These are phyloP conservation scores for Clathrus columnatus DNA, from an alignment of 768 basidiomycete genomes.

Conservation along the genomic window DNA sequence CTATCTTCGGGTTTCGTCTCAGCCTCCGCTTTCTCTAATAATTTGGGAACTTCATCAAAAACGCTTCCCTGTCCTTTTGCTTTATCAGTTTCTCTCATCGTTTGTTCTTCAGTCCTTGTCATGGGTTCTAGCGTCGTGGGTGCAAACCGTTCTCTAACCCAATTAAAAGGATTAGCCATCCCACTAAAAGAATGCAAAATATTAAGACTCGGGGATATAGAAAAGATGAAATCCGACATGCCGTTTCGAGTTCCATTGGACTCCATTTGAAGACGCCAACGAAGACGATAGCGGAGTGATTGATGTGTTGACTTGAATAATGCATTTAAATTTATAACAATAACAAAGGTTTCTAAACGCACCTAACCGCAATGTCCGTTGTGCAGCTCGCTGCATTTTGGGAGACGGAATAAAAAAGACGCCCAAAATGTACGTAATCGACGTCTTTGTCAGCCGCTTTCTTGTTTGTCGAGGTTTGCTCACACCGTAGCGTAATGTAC, in stretches of 20 bases:
- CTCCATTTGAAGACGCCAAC: background rate
- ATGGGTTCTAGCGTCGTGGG: conserved; percentile 37
- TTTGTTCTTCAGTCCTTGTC: conserved; percentile 35
- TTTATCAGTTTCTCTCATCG: conserved; percentile 12
- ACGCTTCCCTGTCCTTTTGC: conserved; percentile 10
- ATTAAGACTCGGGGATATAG: background rate
- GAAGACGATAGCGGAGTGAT: no score
- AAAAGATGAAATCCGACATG: background rate
- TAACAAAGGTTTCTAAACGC: no score
- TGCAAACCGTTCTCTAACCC: conserved; percentile 53
- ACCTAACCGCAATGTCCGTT: no score
- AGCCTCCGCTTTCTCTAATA: conserved; percentile 15
- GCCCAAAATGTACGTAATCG: no score
- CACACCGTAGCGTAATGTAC: no score
- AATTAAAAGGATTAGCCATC: conserved; percentile 49
- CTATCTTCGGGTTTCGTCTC: conserved; percentile 1
- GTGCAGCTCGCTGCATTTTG: no score
- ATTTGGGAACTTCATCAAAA: conserved; percentile 10
- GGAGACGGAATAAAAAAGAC: no score
- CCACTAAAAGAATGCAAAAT: conserved; percentile 29
- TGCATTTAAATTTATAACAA: no score
- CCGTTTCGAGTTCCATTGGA: conserved; percentile 4
- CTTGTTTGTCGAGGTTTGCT: no score
- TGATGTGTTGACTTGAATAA: no score
- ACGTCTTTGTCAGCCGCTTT: no score